Conservation (phyloP, 1,284 basidiomycete species). For the Naganishia liquefaciens region DNA sequence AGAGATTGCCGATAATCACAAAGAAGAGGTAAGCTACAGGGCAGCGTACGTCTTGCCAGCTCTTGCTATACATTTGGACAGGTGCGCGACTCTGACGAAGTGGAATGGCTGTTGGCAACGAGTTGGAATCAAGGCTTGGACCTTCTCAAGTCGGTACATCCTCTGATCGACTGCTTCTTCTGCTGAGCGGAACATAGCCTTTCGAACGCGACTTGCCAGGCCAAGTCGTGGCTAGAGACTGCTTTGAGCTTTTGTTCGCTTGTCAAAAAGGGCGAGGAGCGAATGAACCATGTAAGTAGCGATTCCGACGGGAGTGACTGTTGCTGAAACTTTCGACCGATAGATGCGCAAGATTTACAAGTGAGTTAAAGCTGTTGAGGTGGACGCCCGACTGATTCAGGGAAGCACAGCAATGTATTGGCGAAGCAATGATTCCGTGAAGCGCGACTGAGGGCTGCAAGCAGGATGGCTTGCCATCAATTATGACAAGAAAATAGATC, state of each 20-base stretch:
- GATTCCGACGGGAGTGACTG: not conserved
- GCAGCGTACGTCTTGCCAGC: not conserved
- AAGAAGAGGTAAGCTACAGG: not conserved
- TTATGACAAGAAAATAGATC: too few species aligned
- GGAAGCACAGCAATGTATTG: too few species aligned
- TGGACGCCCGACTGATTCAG: too few species aligned
- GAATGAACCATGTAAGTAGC: constrained; percentile 5
- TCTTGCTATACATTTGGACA: not conserved
- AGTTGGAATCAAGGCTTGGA: constrained; percentile 25
- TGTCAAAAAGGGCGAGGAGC: not conserved
- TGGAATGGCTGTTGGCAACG: constrained; percentile 23
- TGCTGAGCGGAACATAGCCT: not conserved
- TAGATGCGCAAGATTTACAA: constrained; percentile 24
- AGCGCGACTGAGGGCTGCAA: too few species aligned
- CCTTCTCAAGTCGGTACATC: not conserved
- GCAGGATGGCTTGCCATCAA: too few species aligned
- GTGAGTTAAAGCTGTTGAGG: not conserved
- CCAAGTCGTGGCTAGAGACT: constrained; percentile 16
- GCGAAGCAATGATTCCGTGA: too few species aligned
- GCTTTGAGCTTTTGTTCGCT: constrained; percentile 18
- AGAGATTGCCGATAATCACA: not conserved
- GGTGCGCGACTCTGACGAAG: constrained; percentile 1
- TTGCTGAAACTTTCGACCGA: not conserved
- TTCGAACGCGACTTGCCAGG: constrained; percentile 6
- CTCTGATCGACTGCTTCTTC: not conserved